Conservation (phyloP, 1,284 basidiomycete genomes). For the Marasmius sp. region DNA sequence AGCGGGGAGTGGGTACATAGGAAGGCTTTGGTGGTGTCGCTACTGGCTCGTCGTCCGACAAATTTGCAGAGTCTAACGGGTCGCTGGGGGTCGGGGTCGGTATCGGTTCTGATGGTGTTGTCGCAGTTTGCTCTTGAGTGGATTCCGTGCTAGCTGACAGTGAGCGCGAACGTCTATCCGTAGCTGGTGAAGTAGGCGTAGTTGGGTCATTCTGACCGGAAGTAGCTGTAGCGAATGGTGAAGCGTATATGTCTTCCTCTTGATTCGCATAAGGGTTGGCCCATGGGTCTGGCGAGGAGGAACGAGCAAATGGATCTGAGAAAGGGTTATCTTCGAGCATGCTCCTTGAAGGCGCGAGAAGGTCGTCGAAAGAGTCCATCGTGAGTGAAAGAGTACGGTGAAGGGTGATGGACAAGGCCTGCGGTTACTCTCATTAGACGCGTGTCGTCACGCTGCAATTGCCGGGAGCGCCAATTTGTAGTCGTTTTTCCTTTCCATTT, state of each 20-base stretch:
- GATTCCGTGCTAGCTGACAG: neutral
- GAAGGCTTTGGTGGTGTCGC: conserved; percentile 21
- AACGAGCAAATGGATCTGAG: conserved; percentile 70
- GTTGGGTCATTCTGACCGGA: neutral
- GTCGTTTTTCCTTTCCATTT: too few species aligned
- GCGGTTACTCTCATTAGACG: neutral
- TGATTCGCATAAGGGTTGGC: conserved; percentile 42
- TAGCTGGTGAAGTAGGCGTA: conserved; percentile 1
- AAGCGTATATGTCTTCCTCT: conserved; percentile 4
- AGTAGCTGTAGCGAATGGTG: neutral
- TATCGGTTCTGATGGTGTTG: neutral
- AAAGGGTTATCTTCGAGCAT: conserved; percentile 75
- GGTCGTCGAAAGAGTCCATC: conserved; percentile 78
- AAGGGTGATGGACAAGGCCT: neutral
- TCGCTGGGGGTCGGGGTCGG: conserved; percentile 24
- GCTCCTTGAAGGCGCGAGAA: conserved; percentile 62
- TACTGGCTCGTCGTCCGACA: conserved; percentile 40
- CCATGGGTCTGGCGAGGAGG: conserved; percentile 79
- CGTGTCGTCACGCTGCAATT: too few species aligned
- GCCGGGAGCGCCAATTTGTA: too few species aligned
- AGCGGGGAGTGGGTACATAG: conserved; percentile 19
- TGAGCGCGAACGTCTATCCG: neutral
- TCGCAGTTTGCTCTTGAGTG: neutral
- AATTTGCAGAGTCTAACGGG: conserved; percentile 44
- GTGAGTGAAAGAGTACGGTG: neutral